Conservation (phyloP, 306 rosid species). For the Vigna trinervia region DNA sequence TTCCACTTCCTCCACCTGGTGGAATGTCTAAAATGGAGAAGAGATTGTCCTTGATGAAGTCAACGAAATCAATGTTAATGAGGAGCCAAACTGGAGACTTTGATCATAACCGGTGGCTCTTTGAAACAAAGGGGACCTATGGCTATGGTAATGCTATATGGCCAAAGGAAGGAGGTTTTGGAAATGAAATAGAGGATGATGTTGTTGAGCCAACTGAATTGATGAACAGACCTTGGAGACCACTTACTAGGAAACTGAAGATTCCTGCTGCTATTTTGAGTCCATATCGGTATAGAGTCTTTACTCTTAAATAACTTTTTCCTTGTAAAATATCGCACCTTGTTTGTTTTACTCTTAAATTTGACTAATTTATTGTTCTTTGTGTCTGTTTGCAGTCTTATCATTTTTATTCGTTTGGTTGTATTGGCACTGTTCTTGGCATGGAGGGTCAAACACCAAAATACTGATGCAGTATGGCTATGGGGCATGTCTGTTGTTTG, state of each 20-base stretch:
- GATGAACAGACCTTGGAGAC: conserved; percentile 86
- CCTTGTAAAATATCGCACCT: not conserved
- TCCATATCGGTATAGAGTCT: conserved; percentile 71
- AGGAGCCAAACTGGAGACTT: conserved; percentile 93
- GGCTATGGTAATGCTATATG: conserved; percentile 96
- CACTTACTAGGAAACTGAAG: conserved; percentile 84
- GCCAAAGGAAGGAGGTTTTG: conserved; percentile 88
- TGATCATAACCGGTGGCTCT: conserved; percentile 90
- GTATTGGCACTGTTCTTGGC: conserved; percentile 70
- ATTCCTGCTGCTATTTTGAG: conserved; percentile 91
- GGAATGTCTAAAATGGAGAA: conserved; percentile 86
- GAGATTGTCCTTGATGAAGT: conserved; percentile 89
- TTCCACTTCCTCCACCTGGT: conserved; percentile 71
- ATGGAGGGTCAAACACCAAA: conserved; percentile 76
- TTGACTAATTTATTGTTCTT: conserved; percentile 33
- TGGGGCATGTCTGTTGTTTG: conserved; percentile 97
- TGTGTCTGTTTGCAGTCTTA: conserved; percentile 62
- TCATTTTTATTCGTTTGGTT: conserved; percentile 67
- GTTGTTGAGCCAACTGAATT: conserved; percentile 70
- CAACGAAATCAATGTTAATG: conserved; percentile 75
- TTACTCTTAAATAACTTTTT: not conserved
- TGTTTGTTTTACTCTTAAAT: not conserved
- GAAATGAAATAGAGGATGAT: conserved; percentile 66
- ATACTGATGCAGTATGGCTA: conserved; percentile 82
- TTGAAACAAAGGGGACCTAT: conserved; percentile 92